Percentiles rank a stretch among this genome's conserved stretches.
These are phyloP conservation scores for Pythium monospermum DNA, from an alignment of 352 stramenopile species.

Conservation along the genomic window DNA sequence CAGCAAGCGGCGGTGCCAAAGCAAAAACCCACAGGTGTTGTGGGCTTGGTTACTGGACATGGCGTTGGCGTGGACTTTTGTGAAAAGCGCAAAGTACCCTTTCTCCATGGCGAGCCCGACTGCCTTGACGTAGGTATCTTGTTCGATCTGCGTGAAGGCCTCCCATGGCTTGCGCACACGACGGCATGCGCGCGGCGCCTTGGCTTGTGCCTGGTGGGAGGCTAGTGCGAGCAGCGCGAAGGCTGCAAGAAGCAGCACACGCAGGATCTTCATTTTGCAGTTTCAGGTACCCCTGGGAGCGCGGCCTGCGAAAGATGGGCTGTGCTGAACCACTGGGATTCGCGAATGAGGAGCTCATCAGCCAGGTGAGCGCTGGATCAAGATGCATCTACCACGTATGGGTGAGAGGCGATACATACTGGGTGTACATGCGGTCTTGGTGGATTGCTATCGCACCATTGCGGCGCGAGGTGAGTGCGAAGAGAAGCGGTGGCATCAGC, in stretches of 20 bases:
- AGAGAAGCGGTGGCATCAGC: no score
- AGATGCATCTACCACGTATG: no score
- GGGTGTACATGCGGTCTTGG: no score
- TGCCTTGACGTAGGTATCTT: conserved; percentile 12
- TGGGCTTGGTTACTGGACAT: conserved; percentile 20
- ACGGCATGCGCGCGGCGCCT: not conserved
- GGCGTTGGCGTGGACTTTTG: conserved; percentile 12
- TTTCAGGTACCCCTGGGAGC: no score
- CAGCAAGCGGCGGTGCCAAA: conserved; percentile 24
- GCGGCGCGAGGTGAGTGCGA: no score
- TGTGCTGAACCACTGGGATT: no score
- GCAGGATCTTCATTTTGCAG: not conserved
- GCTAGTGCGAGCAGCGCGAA: not conserved
- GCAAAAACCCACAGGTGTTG: conserved; percentile 16
- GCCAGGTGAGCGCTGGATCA: no score
- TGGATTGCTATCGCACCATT: no score
- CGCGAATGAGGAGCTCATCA: no score
- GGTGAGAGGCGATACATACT: no score
- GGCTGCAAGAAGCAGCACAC: not conserved
- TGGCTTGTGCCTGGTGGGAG: not conserved
- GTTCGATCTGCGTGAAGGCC: not conserved
- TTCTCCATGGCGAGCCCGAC: conserved; percentile 20
- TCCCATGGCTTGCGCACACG: not conserved
- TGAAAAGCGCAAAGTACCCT: conserved; percentile 20
- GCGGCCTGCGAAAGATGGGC: no score